These are phyloP conservation scores for Lunularia cruciata DNA, from an alignment of 225 moss, liverwort and hornwort genomes.

Conservation along the genomic window DNA sequence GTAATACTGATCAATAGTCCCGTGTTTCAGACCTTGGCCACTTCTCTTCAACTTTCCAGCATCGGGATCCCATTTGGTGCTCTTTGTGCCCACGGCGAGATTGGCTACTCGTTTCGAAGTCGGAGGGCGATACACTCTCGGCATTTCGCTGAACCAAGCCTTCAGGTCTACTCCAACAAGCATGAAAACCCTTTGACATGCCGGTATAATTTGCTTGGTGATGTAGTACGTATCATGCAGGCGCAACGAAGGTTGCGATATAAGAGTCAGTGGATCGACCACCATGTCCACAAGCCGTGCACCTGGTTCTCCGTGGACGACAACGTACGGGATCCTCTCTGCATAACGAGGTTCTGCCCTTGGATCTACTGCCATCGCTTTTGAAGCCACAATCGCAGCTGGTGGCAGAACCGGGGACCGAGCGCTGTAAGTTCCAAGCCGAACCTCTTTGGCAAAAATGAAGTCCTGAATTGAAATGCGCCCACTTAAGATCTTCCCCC, in stretches of 20 bases:
- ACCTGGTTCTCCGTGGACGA: conserved; percentile 94
- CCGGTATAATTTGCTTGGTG: conserved; percentile 98
- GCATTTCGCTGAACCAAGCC: conserved; percentile 88
- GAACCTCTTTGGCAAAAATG: conserved; percentile 95
- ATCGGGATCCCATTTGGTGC: conserved; percentile 42
- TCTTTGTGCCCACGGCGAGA: conserved; percentile 44
- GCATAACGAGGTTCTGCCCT: conserved; percentile 95
- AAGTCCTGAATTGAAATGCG: conserved; percentile 91
- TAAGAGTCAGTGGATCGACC: conserved; percentile 79
- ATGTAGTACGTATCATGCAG: conserved; percentile 98
- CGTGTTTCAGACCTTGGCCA: conserved; percentile 46
- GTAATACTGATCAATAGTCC: conserved; percentile 92
- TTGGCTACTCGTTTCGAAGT: conserved; percentile 62
- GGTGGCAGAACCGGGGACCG: conserved; percentile 89
- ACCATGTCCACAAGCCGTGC: conserved; percentile 96
- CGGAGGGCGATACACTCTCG: conserved; percentile 78
- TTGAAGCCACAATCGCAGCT: conserved; percentile 96
- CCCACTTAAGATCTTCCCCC: conserved; percentile 92
- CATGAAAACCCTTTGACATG: conserved; percentile 88
- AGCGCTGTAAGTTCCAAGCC: conserved; percentile 88
- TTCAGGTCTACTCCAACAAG: conserved; percentile 85
- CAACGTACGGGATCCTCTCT: conserved; percentile 89
- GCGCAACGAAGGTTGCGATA: conserved; percentile 61
- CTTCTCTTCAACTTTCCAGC: conserved; percentile 38
- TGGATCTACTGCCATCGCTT: conserved; percentile 93